Evolutionary conservation across 257 asterid genomes (phyloP).

Genomic region (Solanum virginianum): DNA sequence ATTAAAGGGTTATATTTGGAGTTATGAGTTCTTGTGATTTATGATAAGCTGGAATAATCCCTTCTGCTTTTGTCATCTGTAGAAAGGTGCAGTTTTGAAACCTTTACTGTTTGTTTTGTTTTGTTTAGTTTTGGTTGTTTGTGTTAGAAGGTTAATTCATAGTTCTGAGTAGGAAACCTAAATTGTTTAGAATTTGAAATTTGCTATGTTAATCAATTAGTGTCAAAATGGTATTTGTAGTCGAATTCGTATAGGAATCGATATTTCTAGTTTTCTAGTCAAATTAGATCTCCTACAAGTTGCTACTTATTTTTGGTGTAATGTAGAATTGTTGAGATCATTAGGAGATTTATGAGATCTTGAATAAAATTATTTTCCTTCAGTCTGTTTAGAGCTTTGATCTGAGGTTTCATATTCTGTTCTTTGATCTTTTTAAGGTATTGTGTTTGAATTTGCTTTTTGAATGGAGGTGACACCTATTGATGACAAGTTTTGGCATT

Average conservation of each 20-base stretch:
- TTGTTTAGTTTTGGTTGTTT: not conserved
- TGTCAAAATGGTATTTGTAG: not conserved
- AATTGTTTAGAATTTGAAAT: not conserved
- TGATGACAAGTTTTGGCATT: not conserved
- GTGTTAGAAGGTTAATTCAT: not conserved
- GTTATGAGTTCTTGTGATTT: too few relatives aligned
- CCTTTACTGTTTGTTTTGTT: not conserved
- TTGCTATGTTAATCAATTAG: not conserved
- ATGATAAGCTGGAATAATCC: too few relatives aligned
- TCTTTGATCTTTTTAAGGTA: not conserved
- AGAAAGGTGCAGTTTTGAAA: slow-evolving; percentile 4
- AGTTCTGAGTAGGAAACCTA: not conserved
- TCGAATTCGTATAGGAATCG: not conserved
- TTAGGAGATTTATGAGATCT: not conserved
- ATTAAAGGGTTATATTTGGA: too few relatives aligned
- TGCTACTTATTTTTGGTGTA: not conserved
- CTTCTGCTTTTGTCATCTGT: not conserved
- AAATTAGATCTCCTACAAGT: not conserved
- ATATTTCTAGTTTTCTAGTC: not conserved
- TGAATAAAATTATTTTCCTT: not conserved
- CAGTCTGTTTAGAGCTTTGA: not conserved
- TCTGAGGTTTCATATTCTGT: not conserved
- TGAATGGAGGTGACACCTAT: not conserved
- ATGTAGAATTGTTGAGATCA: not conserved
- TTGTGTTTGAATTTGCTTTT: not conserved